Base-by-base conservation (phyloP, 108 stramenopile species). In the Pseudonitzschia delicatissima region DNA sequence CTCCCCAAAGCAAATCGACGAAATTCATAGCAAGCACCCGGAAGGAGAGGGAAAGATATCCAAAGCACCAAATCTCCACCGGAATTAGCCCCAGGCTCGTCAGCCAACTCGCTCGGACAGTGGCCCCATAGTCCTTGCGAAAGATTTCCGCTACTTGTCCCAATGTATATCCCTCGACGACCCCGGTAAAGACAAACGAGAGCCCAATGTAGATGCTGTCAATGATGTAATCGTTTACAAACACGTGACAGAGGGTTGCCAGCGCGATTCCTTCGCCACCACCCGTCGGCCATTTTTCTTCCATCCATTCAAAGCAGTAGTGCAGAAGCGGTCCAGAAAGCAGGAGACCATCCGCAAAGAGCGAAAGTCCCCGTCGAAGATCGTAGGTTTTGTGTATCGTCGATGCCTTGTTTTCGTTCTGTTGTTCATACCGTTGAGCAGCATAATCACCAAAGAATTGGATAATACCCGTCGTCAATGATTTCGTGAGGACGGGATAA, bases 321-420 rank as follows among this genome's bases (percentile, higher is more conserved):
- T 91, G 90, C 80, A 88, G 77, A n/a, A 88, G 62, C 9, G 90
- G 90, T 26, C 82, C 77, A 2, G 86, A 84, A 17, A 88, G 15
- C 0, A 91, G 53, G 11, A 91, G 45, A 5, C 80, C 86, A 63
- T 86, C 87, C 5, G 71, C 55, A 21, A 73, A 57, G 20, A 73
- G 64, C 26, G 87, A 67, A 4, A 79, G 17, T 13, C 85, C 85
- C 25, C 90, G 77, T 37, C 87, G 79, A 2, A 45, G 18, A 62
- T 86, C 69, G 69, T 87, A 86, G 2, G 33, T 52, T 25, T 18
- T 40, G 15, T 34, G 51, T 13, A 5, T 52, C 32, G 65, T 71
- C 15, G 15, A 57, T 29, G 15, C 33, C 11, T 59, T 28, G 27
- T 23, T 18, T 28, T 58, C 33, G 42, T 39, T 9, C 33, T 58